These are phyloP conservation scores for Anthracocystis setariae DNA, from an alignment of 1,284 basidiomycete genomes.

Conservation along the genomic window DNA sequence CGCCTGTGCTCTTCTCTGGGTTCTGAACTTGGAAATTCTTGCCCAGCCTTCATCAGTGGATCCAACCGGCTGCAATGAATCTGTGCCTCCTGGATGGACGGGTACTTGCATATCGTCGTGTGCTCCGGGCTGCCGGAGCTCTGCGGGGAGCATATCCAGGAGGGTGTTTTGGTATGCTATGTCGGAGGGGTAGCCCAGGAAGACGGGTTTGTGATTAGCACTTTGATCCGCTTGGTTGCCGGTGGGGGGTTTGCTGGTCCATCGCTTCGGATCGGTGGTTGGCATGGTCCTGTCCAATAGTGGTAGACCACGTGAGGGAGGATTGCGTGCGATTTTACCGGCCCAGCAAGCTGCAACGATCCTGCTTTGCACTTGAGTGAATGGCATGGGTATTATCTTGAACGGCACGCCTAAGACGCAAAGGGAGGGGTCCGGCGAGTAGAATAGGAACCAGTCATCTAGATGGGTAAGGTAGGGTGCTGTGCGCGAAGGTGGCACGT, in stretches of 20 bases:
- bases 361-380: slow-evolving; percentile 56
- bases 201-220: slow-evolving; percentile 12
- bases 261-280: slow-evolving; percentile 32
- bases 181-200: slow-evolving; percentile 46
- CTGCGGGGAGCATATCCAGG: slow-evolving; percentile 15
- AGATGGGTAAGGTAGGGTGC: slow-evolving; percentile 47
- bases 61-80: slow-evolving; percentile 4
- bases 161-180: slow-evolving; percentile 53
- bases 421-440: slow-evolving; percentile 45
- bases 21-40: slow-evolving; percentile 22
- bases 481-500: slow-evolving; percentile 15
- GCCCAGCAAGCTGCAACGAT: slow-evolving; percentile 44
- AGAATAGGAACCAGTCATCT: slow-evolving; percentile 64
- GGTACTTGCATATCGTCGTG: slow-evolving; percentile 16
- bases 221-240: not conserved
- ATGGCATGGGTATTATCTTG: slow-evolving; percentile 62
- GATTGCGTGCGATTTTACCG: not conserved
- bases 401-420: slow-evolving; percentile 58
- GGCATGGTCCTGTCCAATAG: slow-evolving; percentile 35
- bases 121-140: slow-evolving; percentile 1
- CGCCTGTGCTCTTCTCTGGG: slow-evolving; percentile 26
- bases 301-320: slow-evolving; percentile 20
- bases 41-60: slow-evolving; percentile 32
- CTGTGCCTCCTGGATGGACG: not conserved
- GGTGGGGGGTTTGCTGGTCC: slow-evolving; percentile 17